Evolutionary conservation across 768 basidiomycete species (phyloP).

Genomic region (Suillus brevipes): DNA sequence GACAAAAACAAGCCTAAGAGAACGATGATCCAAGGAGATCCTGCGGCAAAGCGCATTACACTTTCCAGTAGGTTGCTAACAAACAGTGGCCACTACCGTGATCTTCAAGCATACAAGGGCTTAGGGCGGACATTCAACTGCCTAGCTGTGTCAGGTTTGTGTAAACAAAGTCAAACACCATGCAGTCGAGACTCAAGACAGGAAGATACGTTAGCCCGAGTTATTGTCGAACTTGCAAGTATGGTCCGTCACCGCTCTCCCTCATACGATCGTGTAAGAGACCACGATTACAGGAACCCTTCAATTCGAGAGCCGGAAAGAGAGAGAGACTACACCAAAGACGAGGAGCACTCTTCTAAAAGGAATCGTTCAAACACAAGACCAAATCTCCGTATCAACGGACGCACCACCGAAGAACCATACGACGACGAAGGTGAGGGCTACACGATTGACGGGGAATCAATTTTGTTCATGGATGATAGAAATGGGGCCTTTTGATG

Average conservation of each 20-base stretch:
- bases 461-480: constrained; percentile 8
- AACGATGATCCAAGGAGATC: too few species aligned
- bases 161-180: constrained; percentile 1
- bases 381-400: constrained; percentile 79
- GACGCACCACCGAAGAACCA: constrained; percentile 70
- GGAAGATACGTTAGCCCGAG: neutral
- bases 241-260: constrained; percentile 52
- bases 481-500: constrained; percentile 84
- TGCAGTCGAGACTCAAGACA: constrained; percentile 5
- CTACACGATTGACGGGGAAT: neutral
- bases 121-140: neutral
- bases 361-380: constrained; percentile 53
- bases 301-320: constrained; percentile 23
- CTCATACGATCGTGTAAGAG: constrained; percentile 36
- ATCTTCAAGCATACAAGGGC: too few species aligned
- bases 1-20: too few species aligned
- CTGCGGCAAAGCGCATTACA: too few species aligned
- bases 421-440: constrained; percentile 51
- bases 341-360: constrained; percentile 32
- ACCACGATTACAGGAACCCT: constrained; percentile 31
- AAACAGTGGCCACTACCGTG: too few species aligned
- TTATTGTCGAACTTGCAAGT: neutral
- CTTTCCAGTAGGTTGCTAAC: too few species aligned
- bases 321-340: constrained; percentile 14
- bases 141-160: neutral